Evolutionary conservation across 1,284 basidiomycete species (phyloP), one percentile per base, ranked within the genome.

Genomic region (Puccinia coronata): DNA sequence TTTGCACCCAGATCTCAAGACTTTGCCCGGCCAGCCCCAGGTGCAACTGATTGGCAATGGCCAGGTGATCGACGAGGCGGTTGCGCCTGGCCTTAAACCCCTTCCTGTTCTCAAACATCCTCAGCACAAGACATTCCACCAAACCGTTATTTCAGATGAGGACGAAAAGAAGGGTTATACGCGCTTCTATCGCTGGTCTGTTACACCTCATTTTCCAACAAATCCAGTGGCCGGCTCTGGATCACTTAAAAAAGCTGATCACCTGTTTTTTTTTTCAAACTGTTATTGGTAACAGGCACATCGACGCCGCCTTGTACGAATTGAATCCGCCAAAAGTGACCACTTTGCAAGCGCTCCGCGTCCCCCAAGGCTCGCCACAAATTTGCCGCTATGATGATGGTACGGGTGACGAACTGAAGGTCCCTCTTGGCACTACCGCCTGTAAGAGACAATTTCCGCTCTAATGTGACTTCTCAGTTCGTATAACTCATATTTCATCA

Each of bases 301-400:
- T 96, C 86, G 95, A 97, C 84, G 95, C 95, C 0, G 95, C 95
- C 0, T 87, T 96, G 36, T 97, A 96, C 86, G 91, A 93, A 82
- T 90, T 94, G 34, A 81, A 84, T 36, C 82, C 85, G 41, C 95
- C 95, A 2, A 91, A 90, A 83, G 94, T 94, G 57, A 97, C 95
- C 1, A 94, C 94, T 0, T 90, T 97, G 11, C 94, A 95, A 83
- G 93, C 91, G 0, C 88, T 96, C 80, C 88, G 85, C 0, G 91
- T 96, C 0, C 95, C 95, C 0, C 83, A 88, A 43, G 94, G 93
- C 0, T 85, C 87, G 2, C 84, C 83, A 25, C 94, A 96, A 88
- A 88, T 88, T 0, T 90, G 91, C 80, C 87, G 92, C 70, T 96
- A 97, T 86, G 95, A 96, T 84, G 95, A 96, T 86, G 93, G 93